These are phyloP conservation scores for Davidsoniella neocaledoniae DNA, from an alignment of 2,329 filamentous ascomycete species.

Conservation along the genomic window DNA sequence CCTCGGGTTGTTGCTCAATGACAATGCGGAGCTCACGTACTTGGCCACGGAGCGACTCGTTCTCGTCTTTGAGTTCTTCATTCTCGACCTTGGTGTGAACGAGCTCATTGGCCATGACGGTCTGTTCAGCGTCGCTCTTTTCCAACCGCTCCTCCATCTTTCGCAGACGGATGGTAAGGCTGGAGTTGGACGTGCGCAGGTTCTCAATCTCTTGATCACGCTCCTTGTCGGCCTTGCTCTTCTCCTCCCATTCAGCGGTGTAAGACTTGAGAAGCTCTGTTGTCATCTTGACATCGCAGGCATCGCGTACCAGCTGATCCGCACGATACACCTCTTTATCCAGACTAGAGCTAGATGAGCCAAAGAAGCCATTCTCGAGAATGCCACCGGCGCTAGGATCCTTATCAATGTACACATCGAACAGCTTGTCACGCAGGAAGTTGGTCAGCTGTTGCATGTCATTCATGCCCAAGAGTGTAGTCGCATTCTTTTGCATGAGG, in stretches of 20 bases:
- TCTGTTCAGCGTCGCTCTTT: conserved; percentile 77
- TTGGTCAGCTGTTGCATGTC: conserved; percentile 82
- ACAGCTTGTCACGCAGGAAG: conserved; percentile 84
- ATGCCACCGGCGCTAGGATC: conserved; percentile 83
- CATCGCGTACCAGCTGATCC: conserved; percentile 83
- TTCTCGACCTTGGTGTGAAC: conserved; percentile 90
- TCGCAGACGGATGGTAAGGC: conserved; percentile 60
- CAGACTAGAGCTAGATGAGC: conserved; percentile 68
- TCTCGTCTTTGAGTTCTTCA: conserved; percentile 72
- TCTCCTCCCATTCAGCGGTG: conserved; percentile 80
- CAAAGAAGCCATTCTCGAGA: conserved; percentile 93
- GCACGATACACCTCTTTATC: conserved; percentile 95
- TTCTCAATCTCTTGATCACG: conserved; percentile 66
- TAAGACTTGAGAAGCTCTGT: conserved; percentile 69
- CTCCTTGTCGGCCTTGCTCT: conserved; percentile 64
- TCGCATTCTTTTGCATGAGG: conserved; percentile 86
- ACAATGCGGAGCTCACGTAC: conserved; percentile 72
- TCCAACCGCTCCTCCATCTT: conserved; percentile 76
- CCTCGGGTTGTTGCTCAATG: conserved; percentile 75
- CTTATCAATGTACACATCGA: conserved; percentile 94
- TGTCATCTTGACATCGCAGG: conserved; percentile 72
- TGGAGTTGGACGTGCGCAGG: conserved; percentile 48
- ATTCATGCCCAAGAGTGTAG: conserved; percentile 61
- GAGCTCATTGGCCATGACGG: conserved; percentile 76
- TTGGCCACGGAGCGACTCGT: conserved; percentile 72